Evolutionary conservation across 2,329 filamentous ascomycete genomes (phyloP).

Genomic region (Bisporella sp.): DNA sequence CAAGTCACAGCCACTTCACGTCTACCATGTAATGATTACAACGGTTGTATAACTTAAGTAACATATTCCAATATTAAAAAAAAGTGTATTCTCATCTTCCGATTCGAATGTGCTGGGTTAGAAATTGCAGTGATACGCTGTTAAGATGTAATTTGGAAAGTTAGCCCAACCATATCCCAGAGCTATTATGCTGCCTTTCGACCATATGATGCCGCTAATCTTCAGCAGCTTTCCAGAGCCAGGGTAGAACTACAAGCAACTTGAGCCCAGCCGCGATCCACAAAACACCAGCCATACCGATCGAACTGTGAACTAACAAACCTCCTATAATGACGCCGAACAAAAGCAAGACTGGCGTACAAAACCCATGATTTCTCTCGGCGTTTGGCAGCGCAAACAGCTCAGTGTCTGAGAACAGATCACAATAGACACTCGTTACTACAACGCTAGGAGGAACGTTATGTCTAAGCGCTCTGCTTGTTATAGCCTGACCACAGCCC

Average conservation of each 20-base stretch:
- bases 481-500: conserved; percentile 67
- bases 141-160: no score
- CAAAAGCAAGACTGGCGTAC: conserved; percentile 42
- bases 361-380: conserved; percentile 42
- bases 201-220: neutral
- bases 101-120: no score
- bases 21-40: no score
- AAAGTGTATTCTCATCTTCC: no score
- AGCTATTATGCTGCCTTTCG: no score
- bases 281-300: conserved; percentile 43
- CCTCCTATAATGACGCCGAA: conserved; percentile 46
- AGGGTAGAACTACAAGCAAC: conserved; percentile 44
- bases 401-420: conserved; percentile 62
- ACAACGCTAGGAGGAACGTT: conserved; percentile 68
- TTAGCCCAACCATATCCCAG: no score
- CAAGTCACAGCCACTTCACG: no score
- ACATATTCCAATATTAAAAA: no score
- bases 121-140: no score
- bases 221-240: conserved; percentile 51
- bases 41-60: no score
- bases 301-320: conserved; percentile 38
- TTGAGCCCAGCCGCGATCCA: conserved; percentile 41
- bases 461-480: conserved; percentile 60
- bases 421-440: conserved; percentile 72
- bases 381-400: conserved; percentile 36